Percentiles rank a stretch among this genome's conserved stretches.
Conservation (phyloP, 352 stramenopile genomes). For the Achlya hypogyna region DNA sequence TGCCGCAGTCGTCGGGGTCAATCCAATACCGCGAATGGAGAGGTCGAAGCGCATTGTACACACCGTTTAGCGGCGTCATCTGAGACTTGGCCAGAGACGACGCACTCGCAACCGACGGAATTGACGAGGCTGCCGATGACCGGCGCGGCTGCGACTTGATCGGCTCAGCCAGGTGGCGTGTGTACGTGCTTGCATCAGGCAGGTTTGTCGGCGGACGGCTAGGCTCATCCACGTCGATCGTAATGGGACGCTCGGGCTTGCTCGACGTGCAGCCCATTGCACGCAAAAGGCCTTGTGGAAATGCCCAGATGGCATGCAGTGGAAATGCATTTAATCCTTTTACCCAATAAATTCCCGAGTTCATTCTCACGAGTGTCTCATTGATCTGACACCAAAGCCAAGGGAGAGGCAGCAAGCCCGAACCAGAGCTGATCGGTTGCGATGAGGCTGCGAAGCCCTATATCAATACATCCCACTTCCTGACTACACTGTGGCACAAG, state of each 20-base stretch:
- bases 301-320: too few species aligned
- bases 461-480: too few species aligned
- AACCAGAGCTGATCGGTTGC: too few species aligned
- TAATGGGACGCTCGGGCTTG: neutral
- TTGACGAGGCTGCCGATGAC: neutral
- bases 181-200: neutral
- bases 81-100: neutral
- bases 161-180: neutral
- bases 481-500: too few species aligned
- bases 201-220: neutral
- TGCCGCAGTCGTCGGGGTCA: slow-evolving; percentile 18
- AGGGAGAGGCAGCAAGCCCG: too few species aligned
- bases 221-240: slow-evolving; percentile 2
- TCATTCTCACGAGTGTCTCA: too few species aligned
- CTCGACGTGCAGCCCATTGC: slow-evolving; percentile 2
- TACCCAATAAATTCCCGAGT: too few species aligned
- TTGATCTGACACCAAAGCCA: too few species aligned
- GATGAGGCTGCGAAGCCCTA: too few species aligned
- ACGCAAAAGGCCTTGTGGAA: too few species aligned
- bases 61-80: neutral
- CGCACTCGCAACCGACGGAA: neutral
- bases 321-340: neutral
- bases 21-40: slow-evolving; percentile 16
- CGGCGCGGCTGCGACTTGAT: neutral
- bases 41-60: slow-evolving; percentile 5